Evolutionary conservation across 306 rosid genomes (phyloP).

Genomic region (Pyrus bretschneideri): DNA sequence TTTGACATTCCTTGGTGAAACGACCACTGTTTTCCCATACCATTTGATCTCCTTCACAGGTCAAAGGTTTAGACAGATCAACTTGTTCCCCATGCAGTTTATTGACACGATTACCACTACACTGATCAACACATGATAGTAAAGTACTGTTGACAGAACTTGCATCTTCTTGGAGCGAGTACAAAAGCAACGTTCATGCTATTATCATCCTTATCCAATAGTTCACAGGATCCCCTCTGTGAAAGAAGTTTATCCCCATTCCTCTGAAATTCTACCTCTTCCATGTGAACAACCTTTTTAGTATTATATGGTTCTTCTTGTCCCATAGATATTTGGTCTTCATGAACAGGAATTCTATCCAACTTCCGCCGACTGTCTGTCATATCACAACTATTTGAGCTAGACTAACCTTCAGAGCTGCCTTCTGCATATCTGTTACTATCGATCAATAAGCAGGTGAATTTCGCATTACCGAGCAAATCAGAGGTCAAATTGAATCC

Average conservation of each 20-base stretch:
- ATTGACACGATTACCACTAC: slow-evolving; percentile 9
- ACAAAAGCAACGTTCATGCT: slow-evolving; percentile 7
- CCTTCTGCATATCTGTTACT: slow-evolving; percentile 11
- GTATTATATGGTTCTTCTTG: slow-evolving; percentile 22
- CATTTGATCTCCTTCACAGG: slow-evolving; percentile 20
- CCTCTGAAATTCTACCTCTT: slow-evolving; percentile 21
- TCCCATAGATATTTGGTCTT: slow-evolving; percentile 7
- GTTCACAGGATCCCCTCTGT: slow-evolving; percentile 13
- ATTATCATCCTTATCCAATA: slow-evolving; percentile 25
- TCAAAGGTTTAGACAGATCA: slow-evolving; percentile 19
- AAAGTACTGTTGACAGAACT: neutral
- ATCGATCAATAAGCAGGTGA: neutral
- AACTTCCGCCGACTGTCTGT: slow-evolving; percentile 11
- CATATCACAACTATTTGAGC: slow-evolving; percentile 15
- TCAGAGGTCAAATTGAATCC: neutral
- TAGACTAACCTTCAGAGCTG: slow-evolving; percentile 13
- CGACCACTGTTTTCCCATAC: slow-evolving; percentile 7
- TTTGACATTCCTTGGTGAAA: slow-evolving; percentile 15
- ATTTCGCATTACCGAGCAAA: neutral
- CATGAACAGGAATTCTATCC: slow-evolving; percentile 11
- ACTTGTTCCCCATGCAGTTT: slow-evolving; percentile 25
- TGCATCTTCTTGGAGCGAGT: neutral
- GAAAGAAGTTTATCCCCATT: slow-evolving; percentile 11
- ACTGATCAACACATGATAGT: slow-evolving; percentile 11
- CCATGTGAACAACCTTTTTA: slow-evolving; percentile 13